Conservation (phyloP, 2,329 filamentous ascomycete species). For the Aschersonia sp. region DNA sequence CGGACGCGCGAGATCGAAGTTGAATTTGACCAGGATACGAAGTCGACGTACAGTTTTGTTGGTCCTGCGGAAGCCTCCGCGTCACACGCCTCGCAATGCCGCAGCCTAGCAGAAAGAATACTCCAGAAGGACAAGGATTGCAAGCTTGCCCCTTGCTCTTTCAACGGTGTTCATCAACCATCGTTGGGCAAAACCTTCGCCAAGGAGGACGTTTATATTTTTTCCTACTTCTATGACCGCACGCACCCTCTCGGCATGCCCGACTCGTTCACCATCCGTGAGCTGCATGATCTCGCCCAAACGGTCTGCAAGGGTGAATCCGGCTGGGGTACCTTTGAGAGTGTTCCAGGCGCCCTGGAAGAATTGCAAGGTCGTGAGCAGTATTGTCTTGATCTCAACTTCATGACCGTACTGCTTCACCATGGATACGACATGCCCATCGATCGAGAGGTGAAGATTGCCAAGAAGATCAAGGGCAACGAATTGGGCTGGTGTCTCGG, state of each 20-base stretch:
- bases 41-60: constrained; percentile 68
- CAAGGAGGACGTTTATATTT: constrained; percentile 84
- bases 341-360: constrained; percentile 61
- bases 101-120: constrained; percentile 78
- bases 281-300: constrained; percentile 73
- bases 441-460: constrained; percentile 89
- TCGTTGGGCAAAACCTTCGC: constrained; percentile 84
- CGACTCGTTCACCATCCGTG: constrained; percentile 85
- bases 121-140: constrained; percentile 77
- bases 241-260: constrained; percentile 92
- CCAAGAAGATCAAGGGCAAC: constrained; percentile 96
- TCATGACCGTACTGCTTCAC: constrained; percentile 85
- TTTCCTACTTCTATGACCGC: constrained; percentile 97
- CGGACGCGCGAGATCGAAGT: constrained; percentile 63
- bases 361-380: constrained; percentile 76
- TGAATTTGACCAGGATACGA: constrained; percentile 46
- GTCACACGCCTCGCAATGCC: constrained; percentile 84
- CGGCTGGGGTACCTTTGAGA: constrained; percentile 68
- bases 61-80: constrained; percentile 64
- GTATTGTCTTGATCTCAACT: constrained; percentile 89
- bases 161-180: constrained; percentile 94
- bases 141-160: constrained; percentile 81
- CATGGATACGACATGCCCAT: constrained; percentile 98
- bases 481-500: constrained; percentile 97
- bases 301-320: constrained; percentile 70